Percentiles rank a stretch among this genome's conserved stretches.
phyloP scores from a whole-genome alignment of 2,329 filamentous ascomycete species.

The Colletotrichum sp. region DNA sequence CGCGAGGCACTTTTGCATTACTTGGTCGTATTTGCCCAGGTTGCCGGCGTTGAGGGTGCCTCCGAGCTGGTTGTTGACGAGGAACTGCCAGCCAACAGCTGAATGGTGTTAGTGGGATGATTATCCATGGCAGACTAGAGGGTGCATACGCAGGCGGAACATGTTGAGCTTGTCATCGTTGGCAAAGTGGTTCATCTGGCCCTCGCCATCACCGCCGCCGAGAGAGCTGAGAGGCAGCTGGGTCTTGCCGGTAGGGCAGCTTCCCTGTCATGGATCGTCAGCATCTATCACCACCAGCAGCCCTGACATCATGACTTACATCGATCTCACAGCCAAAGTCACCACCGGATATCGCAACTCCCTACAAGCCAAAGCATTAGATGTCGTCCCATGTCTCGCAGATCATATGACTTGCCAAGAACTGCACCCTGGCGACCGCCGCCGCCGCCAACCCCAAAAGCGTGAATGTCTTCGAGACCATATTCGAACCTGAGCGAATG shows the following conservation, averaged over 20 bases:
- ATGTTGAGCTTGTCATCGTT: slow-evolving; percentile 57
- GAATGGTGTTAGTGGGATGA: slow-evolving; percentile 37
- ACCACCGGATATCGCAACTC: slow-evolving; percentile 51
- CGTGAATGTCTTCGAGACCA: slow-evolving; percentile 10
- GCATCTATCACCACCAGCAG: neutral
- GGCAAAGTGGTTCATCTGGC: slow-evolving; percentile 64
- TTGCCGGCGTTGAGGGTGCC: slow-evolving; percentile 53
- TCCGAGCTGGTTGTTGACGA: slow-evolving; percentile 58
- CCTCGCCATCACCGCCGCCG: slow-evolving; percentile 42
- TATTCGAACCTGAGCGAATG: slow-evolving; percentile 14
- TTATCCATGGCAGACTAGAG: too few relatives aligned
- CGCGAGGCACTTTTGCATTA: slow-evolving; percentile 61
- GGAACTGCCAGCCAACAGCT: slow-evolving; percentile 59
- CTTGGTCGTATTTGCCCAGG: slow-evolving; percentile 55
- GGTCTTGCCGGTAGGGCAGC: slow-evolving; percentile 38
- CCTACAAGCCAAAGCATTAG: slow-evolving; percentile 18
- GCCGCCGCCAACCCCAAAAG: slow-evolving; percentile 16
- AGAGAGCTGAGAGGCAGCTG: slow-evolving; percentile 38
- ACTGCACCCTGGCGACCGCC: slow-evolving; percentile 17
- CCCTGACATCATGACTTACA: slow-evolving; percentile 28
- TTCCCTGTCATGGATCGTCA: slow-evolving; percentile 33
- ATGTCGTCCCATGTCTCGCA: neutral
- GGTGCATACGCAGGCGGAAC: slow-evolving; percentile 45
- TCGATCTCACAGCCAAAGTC: slow-evolving; percentile 54
- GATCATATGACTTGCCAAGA: slow-evolving; percentile 13